phyloP scores from a whole-genome alignment of 371 early-diverging fungal species.

The Mortierella sp. region DNA sequence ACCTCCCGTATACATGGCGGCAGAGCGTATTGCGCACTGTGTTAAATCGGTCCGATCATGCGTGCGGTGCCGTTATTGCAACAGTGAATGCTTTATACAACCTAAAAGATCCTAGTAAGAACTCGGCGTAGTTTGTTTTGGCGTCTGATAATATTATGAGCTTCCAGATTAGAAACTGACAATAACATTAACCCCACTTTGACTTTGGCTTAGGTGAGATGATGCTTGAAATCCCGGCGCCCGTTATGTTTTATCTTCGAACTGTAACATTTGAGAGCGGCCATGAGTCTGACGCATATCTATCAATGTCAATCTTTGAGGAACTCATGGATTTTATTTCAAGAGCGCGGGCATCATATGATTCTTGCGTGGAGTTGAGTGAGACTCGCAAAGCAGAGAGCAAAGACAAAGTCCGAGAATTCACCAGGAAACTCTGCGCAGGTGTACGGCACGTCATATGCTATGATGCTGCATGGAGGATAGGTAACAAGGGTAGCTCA shows the following conservation, averaged over 20 bases:
- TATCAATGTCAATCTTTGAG: conserved; percentile 27
- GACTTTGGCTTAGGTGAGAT: conserved; percentile 20
- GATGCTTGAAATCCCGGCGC: conserved; percentile 36
- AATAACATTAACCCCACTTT: background rate
- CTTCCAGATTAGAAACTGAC: background rate
- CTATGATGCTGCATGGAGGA: conserved; percentile 49
- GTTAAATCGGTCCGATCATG: conserved; percentile 11
- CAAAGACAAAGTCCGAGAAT: conserved; percentile 12
- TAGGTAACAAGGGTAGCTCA: conserved; percentile 15
- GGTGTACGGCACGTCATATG: conserved; percentile 31
- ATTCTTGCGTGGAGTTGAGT: background rate
- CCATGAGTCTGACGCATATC: conserved; percentile 34
- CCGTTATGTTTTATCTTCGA: conserved; percentile 24
- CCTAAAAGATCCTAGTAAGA: conserved; percentile 32
- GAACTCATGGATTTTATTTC: conserved; percentile 39
- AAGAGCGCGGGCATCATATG: background rate
- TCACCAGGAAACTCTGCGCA: conserved; percentile 27
- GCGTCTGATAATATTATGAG: too few species aligned
- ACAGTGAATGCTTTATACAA: conserved; percentile 39
- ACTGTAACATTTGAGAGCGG: conserved; percentile 30
- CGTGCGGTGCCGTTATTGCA: conserved; percentile 19
- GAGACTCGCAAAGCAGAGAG: background rate
- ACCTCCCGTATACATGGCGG: conserved; percentile 31
- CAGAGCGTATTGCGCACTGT: conserved; percentile 22
- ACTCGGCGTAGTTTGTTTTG: background rate